These are phyloP conservation scores for Eucalyptus pauciflora DNA, from an alignment of 345 rosid genomes.

Conservation along the genomic window DNA sequence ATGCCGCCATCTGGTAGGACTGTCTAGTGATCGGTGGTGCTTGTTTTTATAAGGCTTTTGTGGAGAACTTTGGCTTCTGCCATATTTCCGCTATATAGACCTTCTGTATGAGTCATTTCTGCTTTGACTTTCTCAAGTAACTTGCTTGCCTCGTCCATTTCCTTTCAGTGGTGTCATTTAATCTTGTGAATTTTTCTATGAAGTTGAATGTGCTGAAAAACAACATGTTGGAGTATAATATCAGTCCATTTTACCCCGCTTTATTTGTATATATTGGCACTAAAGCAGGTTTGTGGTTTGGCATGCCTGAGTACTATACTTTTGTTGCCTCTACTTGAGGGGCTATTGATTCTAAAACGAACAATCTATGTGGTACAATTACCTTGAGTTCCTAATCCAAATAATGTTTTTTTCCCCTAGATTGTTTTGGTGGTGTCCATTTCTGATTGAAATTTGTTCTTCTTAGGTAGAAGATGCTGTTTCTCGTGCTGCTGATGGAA, in stretches of 20 bases:
- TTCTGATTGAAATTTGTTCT: neutral
- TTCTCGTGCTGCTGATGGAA: slow-evolving; percentile 71
- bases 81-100: neutral
- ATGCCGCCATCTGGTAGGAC: neutral
- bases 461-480: slow-evolving; percentile 77
- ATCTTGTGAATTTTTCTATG: neutral
- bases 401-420: neutral
- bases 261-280: neutral
- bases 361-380: neutral
- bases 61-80: neutral
- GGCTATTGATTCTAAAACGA: neutral
- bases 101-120: neutral
- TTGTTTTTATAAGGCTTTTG: neutral
- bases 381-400: neutral
- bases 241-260: neutral
- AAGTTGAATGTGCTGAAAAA: neutral
- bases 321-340: neutral
- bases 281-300: neutral
- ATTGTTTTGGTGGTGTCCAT: neutral
- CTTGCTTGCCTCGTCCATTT: neutral
- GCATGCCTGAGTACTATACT: neutral
- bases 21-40: neutral
- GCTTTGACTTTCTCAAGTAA: neutral
- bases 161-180: neutral
- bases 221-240: neutral